Evolutionary conservation across 2,329 filamentous ascomycete species (phyloP), one percentile per base, ranked within the genome.

Genomic region (Ciborinia camelliae): DNA sequence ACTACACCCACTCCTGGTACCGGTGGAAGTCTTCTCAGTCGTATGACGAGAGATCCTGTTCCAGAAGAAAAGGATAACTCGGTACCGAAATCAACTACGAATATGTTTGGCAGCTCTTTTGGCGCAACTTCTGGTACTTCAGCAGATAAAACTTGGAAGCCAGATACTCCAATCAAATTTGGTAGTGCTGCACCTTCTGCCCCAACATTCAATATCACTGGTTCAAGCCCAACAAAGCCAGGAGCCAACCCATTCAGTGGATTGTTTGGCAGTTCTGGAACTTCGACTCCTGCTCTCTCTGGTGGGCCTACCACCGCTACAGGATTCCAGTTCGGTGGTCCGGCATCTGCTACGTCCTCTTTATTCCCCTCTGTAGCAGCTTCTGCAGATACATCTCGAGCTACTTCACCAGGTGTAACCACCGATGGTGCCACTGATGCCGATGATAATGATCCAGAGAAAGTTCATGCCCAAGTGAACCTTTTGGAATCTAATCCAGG

Each of bases 401-500:
- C 72, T 15, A 73, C 71, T n/a, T 71, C 72, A 43, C 72, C 73
- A 14, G 73, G 71, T 30, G 68, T 35, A n/a, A 74, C 71, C 14
- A 73, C 74, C 4, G 73, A 75, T 66, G 72, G 69, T 26, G 72
- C 72, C 15, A 73, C 68, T 61, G 70, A 65, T 54, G 68, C 64
- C 37, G 73, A 73, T 30, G 71, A 72, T 45, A 66, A 85, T 68
- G 85, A 86, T 69, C 81, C 80, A 66, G 84, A 84, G 23, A 63
- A 57, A 73, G 82, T 83, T 73, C 83, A 90, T 66, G 84, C 88
- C 75, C 88, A 91, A 75, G 84, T 91, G 69, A 88, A 89, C 73
- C 82, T 94, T 71, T 87, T 87, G 61, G 81, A 84, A 68, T 84
- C 83, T 63, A 85, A 85, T 20, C 84, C 86, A 48, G 87, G 87